Conservation (phyloP, 495 filamentous ascomycete species). For the Filosporella fistucella region DNA sequence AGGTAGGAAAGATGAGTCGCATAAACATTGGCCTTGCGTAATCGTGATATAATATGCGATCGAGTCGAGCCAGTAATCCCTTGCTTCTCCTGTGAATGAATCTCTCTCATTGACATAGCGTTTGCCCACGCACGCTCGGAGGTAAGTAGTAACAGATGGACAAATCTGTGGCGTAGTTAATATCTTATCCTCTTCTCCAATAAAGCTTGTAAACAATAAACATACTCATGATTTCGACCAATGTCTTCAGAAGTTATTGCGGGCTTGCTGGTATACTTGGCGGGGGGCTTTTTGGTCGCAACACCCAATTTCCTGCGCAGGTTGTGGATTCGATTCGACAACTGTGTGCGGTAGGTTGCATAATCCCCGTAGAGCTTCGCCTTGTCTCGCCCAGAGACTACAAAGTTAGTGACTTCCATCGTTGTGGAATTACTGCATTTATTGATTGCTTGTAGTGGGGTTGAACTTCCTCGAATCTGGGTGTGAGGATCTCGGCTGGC, state of each 20-base stretch:
- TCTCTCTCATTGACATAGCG: slow-evolving; percentile 89
- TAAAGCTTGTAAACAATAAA: slow-evolving; percentile 1
- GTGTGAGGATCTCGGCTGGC: no score
- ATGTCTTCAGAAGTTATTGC: slow-evolving; percentile 75
- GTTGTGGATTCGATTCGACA: slow-evolving; percentile 77
- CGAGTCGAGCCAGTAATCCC: slow-evolving; percentile 73
- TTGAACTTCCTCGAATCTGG: no score
- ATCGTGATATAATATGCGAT: slow-evolving; percentile 80
- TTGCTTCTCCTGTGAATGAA: slow-evolving; percentile 73
- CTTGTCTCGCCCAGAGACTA: slow-evolving; percentile 72
- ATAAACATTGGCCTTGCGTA: slow-evolving; percentile 70
- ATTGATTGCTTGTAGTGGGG: no score
- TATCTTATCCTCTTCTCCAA: slow-evolving; percentile 1
- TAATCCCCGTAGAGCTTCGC: slow-evolving; percentile 86
- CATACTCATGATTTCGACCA: slow-evolving; percentile 70
- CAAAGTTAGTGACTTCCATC: slow-evolving; percentile 90
- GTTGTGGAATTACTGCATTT: no score
- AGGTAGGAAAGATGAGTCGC: slow-evolving; percentile 65
- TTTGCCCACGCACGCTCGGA: slow-evolving; percentile 95
- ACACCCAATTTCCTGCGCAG: slow-evolving; percentile 80
- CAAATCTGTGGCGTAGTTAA: slow-evolving; percentile 52
- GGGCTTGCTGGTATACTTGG: slow-evolving; percentile 73
- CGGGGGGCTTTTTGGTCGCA: slow-evolving; percentile 73
- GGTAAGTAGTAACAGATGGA: slow-evolving; percentile 73
- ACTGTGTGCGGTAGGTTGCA: slow-evolving; percentile 74